Conservation (phyloP, 2,329 filamentous ascomycete species). For the Ceratocystis eucalypticola region DNA sequence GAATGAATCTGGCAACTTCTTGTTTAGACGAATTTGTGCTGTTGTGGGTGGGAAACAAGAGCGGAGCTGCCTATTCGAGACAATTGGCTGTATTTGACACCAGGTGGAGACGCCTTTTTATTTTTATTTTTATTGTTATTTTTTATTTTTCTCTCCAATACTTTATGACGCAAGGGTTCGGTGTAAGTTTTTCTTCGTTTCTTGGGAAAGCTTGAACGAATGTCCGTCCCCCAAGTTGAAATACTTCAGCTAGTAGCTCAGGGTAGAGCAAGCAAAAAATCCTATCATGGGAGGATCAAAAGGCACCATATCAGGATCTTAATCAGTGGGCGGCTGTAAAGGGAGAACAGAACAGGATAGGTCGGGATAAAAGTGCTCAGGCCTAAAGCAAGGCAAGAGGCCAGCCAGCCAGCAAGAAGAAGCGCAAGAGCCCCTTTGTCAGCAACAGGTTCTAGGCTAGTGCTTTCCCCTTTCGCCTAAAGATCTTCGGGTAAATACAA, state of each 20-base stretch:
- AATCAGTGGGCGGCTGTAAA: background rate
- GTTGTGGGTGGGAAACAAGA: background rate
- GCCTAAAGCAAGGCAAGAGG: background rate
- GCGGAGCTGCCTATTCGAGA: background rate
- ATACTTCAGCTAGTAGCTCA: background rate
- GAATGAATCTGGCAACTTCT: background rate
- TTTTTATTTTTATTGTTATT: too few relatives aligned
- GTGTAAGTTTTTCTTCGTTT: background rate
- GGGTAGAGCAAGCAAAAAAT: background rate
- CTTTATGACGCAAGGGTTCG: too few relatives aligned
- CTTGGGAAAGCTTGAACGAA: background rate
- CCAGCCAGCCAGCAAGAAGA: background rate
- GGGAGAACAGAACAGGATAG: background rate
- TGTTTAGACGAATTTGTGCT: background rate
- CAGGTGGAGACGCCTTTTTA: background rate
- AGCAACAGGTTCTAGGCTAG: background rate
- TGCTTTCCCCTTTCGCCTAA: background rate
- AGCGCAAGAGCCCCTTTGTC: background rate
- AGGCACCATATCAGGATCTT: background rate
- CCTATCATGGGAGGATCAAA: background rate
- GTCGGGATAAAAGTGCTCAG: background rate
- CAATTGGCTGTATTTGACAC: background rate
- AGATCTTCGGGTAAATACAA: conserved; percentile 1
- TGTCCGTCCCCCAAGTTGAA: background rate
- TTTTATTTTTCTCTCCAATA: background rate